Base-by-base conservation (phyloP, 176 grass and related monocot species). In the Echinochloa phyllopogon region DNA sequence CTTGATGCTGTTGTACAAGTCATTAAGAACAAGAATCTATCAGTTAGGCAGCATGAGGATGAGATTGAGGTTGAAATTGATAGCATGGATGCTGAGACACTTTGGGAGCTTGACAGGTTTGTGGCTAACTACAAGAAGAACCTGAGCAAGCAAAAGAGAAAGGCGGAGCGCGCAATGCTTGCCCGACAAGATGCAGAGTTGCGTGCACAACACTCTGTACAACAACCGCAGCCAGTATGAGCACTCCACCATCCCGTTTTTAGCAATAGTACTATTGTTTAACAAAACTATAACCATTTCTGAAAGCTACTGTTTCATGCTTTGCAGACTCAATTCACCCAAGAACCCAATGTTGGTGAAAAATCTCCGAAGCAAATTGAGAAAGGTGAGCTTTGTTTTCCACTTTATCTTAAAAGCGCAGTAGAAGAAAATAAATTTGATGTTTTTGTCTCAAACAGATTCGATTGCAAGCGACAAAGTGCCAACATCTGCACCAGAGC, bases 11-110 rank as follows among this genome's bases (percentile, higher is more conserved):
- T 98, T 45, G 89, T 98, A 51, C 96, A 94, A 83, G 90, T 98
- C 39, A 98, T 98, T 75, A 92, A 95, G 92, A 93, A 92, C 82
- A 95, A 93, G 85, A 95, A 95, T 87, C 87, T 91, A 24, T 91
- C 89, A 68, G 82, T 98, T 65, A 92, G 76, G 86, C 96, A 98
- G 69, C 87, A 94, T 88, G 96, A 95, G 65, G 96, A 98, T 92
- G 96, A 95, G 80, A 98, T 98, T 90, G 96, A 98, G 85, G 89
- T 98, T n/a, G 96, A 98, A 86, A 98, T 98, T 79, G 96, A 98
- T 88, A 98, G 93, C 77, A 89, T 98, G 79, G 96, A 98, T 89
- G 88, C 88, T 18, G 96, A 95, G 86, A 98, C 96, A 10, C 90
- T 98, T 83, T 98, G 96, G 96, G 93, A 98, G 48, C 96, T 98